Evolutionary conservation across 306 rosid species (phyloP).

Genomic region (Sicyos baderoa): DNA sequence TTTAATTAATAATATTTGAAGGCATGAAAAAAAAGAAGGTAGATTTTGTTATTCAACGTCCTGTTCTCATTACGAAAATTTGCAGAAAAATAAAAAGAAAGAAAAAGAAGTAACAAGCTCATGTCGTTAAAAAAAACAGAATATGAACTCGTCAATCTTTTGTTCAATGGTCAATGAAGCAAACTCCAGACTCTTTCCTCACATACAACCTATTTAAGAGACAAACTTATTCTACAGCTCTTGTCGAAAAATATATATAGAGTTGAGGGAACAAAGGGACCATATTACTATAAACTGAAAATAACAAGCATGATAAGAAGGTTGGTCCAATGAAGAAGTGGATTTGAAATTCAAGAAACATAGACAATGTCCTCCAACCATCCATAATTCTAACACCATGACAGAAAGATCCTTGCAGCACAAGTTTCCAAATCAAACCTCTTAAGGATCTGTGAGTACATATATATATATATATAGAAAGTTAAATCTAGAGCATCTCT

Average conservation of each 20-base stretch:
- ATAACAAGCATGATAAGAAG: neutral
- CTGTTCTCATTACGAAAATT: too few species aligned
- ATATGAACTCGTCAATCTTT: too few species aligned
- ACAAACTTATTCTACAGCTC: too few species aligned
- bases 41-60: too few species aligned
- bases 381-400: neutral
- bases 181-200: too few species aligned
- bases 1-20: too few species aligned
- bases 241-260: neutral
- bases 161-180: too few species aligned
- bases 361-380: neutral
- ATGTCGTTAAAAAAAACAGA: too few species aligned
- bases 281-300: neutral
- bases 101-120: too few species aligned
- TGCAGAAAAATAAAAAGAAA: too few species aligned
- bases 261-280: neutral
- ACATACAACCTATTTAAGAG: too few species aligned
- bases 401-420: slow-evolving; percentile 2
- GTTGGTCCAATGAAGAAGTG: neutral
- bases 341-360: neutral
- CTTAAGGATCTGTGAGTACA: neutral
- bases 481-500: slow-evolving; percentile 10
- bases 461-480: neutral
- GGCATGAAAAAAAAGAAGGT: too few species aligned
- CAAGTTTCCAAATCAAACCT: neutral